Evolutionary conservation across 2,329 filamentous ascomycete species (phyloP).

Genomic region (Penicillium palitans): DNA sequence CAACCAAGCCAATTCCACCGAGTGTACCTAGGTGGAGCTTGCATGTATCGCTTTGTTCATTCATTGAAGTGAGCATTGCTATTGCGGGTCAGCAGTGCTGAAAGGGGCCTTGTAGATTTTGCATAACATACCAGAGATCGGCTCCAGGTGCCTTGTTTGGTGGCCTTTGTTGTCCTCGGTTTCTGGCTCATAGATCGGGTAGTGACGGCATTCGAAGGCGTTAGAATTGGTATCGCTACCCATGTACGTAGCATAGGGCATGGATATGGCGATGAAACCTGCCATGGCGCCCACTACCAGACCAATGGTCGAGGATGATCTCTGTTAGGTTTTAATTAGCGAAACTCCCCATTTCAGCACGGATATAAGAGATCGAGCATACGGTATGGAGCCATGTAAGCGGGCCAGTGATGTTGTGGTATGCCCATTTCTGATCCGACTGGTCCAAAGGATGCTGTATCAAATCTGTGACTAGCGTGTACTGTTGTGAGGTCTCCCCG

Average conservation of each 20-base stretch:
- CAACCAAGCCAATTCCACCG: constrained; percentile 28
- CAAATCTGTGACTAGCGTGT: constrained; percentile 15
- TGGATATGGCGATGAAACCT: constrained; percentile 27
- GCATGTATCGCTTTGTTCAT: constrained; percentile 15
- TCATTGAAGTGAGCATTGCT: constrained; percentile 28
- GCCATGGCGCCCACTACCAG: constrained; percentile 28
- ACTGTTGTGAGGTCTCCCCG: background rate
- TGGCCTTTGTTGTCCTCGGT: constrained; percentile 11
- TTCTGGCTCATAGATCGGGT: constrained; percentile 23
- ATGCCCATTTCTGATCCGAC: constrained; percentile 7
- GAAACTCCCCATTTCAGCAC: background rate
- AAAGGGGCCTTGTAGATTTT: too few relatives aligned
- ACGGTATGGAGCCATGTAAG: constrained; percentile 36
- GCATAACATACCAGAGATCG: constrained; percentile 34
- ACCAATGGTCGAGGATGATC: constrained; percentile 18
- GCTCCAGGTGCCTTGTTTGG: constrained; percentile 30
- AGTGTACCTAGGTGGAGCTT: constrained; percentile 35
- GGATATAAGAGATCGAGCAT: constrained; percentile 12
- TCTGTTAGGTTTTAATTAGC: constrained; percentile 22
- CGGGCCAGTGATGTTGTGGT: constrained; percentile 32
- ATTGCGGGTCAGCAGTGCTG: constrained; percentile 17
- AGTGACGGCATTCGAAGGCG: constrained; percentile 17
- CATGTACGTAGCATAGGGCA: constrained; percentile 21
- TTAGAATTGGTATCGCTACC: constrained; percentile 5
- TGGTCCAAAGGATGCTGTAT: constrained; percentile 15